Percentiles rank a stretch among this genome's conserved stretches.
Conservation (phyloP, 1,139 yeast species). For the Yamadazyma atlantica region DNA sequence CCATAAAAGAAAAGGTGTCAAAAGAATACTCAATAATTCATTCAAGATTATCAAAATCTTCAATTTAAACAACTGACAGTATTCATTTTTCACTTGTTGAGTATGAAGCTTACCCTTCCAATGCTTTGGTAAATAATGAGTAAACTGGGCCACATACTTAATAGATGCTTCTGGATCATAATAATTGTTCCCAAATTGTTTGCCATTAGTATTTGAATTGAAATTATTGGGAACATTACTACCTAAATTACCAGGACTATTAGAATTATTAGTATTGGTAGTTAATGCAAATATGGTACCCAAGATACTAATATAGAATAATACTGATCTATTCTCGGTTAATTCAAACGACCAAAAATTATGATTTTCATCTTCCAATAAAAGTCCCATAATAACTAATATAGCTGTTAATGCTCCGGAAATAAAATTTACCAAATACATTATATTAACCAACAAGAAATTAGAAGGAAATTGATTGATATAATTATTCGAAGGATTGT, state of each 20-base stretch:
- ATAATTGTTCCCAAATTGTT: constrained; percentile 39
- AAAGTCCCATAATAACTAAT: constrained; percentile 75
- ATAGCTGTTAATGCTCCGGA: constrained; percentile 90
- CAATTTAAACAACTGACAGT: constrained; percentile 73
- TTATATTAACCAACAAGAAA: constrained; percentile 49
- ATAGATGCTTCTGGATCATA: constrained; percentile 91
- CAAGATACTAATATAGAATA: constrained; percentile 83
- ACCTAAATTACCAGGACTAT: constrained; percentile 3
- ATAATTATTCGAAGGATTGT: constrained; percentile 77
- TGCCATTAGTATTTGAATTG: constrained; percentile 41
- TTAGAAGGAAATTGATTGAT: constrained; percentile 93
- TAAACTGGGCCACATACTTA: constrained; percentile 74
- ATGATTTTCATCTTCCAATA: constrained; percentile 75
- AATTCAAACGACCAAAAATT: constrained; percentile 87
- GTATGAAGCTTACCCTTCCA: constrained; percentile 90
- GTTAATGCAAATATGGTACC: constrained; percentile 83
- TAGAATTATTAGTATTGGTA: constrained; percentile 25
- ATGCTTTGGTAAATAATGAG: constrained; percentile 83
- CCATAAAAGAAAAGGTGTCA: constrained; percentile 89
- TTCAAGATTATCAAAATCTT: constrained; percentile 69
- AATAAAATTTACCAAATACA: constrained; percentile 69
- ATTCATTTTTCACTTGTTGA: constrained; percentile 77
- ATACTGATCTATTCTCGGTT: constrained; percentile 73
- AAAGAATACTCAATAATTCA: constrained; percentile 75
- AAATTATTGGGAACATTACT: constrained; percentile 15